Evolutionary conservation across 495 filamentous ascomycete species (phyloP).

Genomic region (Venustampulla echinocandica): DNA sequence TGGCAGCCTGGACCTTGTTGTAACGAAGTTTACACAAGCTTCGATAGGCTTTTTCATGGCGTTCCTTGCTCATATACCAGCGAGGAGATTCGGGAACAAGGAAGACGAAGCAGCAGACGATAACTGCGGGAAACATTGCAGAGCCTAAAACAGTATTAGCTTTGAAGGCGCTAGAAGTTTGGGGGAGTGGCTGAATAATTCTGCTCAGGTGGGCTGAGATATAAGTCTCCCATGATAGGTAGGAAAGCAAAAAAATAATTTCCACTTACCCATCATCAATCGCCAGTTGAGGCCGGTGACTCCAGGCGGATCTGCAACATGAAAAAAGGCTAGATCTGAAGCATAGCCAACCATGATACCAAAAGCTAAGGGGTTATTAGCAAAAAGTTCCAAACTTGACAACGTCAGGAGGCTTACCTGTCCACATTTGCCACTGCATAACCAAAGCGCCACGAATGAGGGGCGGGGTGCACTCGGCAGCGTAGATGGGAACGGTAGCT

Average conservation of each 20-base stretch:
- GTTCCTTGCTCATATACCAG: constrained; percentile 69
- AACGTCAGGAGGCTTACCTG: background rate
- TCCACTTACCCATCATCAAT: constrained; percentile 55
- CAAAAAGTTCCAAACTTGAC: background rate
- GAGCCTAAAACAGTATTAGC: constrained; percentile 31
- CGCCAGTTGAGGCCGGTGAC: constrained; percentile 69
- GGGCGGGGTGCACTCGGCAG: constrained; percentile 66
- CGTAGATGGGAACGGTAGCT: constrained; percentile 69
- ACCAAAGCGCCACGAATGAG: constrained; percentile 69
- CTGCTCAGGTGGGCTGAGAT: too few species aligned
- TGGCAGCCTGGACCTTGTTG: constrained; percentile 65
- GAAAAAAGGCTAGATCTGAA: constrained; percentile 63
- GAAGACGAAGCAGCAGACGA: constrained; percentile 63
- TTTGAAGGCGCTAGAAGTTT: background rate
- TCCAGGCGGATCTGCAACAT: constrained; percentile 44
- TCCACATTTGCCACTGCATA: constrained; percentile 72
- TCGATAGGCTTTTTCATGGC: constrained; percentile 55
- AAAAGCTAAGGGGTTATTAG: background rate
- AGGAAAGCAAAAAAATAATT: background rate
- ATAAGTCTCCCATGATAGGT: too few species aligned
- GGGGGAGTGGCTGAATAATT: too few species aligned
- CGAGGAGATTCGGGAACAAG: constrained; percentile 56
- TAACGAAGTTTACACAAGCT: constrained; percentile 58
- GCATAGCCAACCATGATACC: constrained; percentile 50
- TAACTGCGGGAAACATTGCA: constrained; percentile 61